phyloP scores from a whole-genome alignment of 2,329 filamentous ascomycete genomes.

The Penicillium sp. region DNA sequence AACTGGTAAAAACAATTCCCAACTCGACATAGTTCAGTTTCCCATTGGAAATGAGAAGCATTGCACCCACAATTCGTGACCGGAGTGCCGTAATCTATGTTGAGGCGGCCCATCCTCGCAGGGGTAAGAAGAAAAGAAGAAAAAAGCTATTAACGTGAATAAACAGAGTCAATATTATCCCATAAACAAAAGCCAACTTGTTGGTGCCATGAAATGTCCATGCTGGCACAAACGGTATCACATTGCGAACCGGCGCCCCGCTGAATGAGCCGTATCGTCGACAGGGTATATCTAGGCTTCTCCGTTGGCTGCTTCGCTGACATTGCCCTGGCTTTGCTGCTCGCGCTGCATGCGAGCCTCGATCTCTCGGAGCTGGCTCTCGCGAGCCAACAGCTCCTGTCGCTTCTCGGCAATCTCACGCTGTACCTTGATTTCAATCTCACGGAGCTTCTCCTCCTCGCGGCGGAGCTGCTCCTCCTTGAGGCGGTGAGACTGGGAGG shows the following conservation, averaged over 20 bases:
- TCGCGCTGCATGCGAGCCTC: conserved; percentile 96
- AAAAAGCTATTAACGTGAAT: conserved; percentile 45
- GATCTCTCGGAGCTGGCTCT: conserved; percentile 98
- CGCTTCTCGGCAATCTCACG: conserved; percentile 99
- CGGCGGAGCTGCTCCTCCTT: conserved; percentile 99
- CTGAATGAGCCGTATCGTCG: conserved; percentile 30
- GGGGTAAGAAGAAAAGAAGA: conserved; percentile 21
- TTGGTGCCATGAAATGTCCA: conserved; percentile 35
- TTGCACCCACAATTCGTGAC: conserved; percentile 29
- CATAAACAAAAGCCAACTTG: conserved; percentile 38
- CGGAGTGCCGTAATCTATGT: conserved; percentile 35
- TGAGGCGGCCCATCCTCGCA: conserved; percentile 22
- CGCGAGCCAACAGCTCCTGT: conserved; percentile 93
- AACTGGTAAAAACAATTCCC: not conserved
- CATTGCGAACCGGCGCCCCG: conserved; percentile 32
- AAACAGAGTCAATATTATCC: conserved; percentile 43
- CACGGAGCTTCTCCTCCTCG: conserved; percentile 98
- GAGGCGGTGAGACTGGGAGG: conserved; percentile 93
- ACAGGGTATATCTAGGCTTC: conserved; percentile 38
- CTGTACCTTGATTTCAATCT: conserved; percentile 99
- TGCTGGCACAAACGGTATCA: conserved; percentile 38
- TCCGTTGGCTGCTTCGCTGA: conserved; percentile 36
- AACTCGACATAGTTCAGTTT: not conserved
- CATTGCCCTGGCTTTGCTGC: conserved; percentile 56
- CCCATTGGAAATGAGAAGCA: conserved; percentile 9